A percentile compares a stretch with the other conserved stretches of the same genome.
These are phyloP conservation scores for Pyrus pyrifolia DNA, from an alignment of 306 rosid species.

Conservation along the genomic window DNA sequence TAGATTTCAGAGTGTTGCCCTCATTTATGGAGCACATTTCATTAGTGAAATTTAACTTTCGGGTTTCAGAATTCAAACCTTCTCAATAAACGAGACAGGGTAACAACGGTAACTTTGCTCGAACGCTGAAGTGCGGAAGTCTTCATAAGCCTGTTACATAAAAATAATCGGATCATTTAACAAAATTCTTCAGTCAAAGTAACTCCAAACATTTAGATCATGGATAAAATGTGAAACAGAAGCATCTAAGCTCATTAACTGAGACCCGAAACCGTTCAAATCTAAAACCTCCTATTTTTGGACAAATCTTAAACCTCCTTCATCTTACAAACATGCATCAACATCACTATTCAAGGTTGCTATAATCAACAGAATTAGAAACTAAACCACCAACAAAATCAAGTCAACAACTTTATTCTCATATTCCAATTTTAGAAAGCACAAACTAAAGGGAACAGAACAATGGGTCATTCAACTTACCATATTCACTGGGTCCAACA, in stretches of 20 bases:
- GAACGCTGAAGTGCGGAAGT: conserved; percentile 13
- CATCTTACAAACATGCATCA: not conserved
- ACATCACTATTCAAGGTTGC: not conserved
- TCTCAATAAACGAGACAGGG: conserved; percentile 25
- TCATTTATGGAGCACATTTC: not conserved
- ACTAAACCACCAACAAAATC: not conserved
- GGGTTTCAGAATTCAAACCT: conserved; percentile 21
- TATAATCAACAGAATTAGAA: not conserved
- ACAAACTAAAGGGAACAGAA: not conserved
- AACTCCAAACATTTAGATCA: not conserved
- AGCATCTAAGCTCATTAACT: not conserved
- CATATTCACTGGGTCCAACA: conserved; percentile 17
- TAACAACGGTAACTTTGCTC: conserved; percentile 32
- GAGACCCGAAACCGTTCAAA: not conserved
- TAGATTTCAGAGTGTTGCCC: not conserved
- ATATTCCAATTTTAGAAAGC: not conserved
- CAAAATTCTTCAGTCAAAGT: not conserved
- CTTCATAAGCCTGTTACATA: conserved; percentile 24
- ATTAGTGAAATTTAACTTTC: not conserved
- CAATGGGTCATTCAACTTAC: conserved; percentile 13
- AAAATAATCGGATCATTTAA: not conserved
- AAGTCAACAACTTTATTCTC: not conserved
- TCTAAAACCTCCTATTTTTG: no score
- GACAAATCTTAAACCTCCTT: not conserved
- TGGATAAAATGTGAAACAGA: not conserved